phyloP scores from a whole-genome alignment of 2,329 filamentous ascomycete species.

The Xylaria arbuscula region DNA sequence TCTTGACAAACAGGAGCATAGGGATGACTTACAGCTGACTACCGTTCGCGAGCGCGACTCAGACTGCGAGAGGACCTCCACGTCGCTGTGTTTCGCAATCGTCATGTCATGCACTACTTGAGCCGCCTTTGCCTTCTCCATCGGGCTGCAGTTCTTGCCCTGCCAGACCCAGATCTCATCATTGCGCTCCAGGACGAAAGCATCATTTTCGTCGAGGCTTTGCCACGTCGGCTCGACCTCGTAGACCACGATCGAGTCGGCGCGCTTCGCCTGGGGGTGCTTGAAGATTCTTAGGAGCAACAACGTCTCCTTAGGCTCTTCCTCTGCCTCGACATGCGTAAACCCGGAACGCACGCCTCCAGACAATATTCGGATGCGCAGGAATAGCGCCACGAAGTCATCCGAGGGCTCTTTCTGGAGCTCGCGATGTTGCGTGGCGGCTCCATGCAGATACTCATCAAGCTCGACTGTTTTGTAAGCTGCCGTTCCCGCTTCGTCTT shows the following conservation, averaged over 20 bases:
- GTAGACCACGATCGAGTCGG: conserved; percentile 67
- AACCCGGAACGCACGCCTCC: conserved; percentile 73
- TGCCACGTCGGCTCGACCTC: conserved; percentile 71
- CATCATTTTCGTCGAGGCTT: conserved; percentile 73
- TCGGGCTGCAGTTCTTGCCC: conserved; percentile 71
- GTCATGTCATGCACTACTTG: conserved; percentile 75
- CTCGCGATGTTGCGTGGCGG: conserved; percentile 73
- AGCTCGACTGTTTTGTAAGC: conserved; percentile 78
- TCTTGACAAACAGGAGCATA: not conserved
- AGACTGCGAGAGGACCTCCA: conserved; percentile 72
- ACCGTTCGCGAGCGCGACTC: conserved; percentile 67
- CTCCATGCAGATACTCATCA: conserved; percentile 72
- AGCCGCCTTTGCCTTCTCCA: conserved; percentile 76
- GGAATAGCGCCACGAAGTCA: conserved; percentile 70
- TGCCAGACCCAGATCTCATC: conserved; percentile 78
- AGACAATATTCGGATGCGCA: conserved; percentile 66
- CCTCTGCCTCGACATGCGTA: conserved; percentile 66
- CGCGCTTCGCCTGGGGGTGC: conserved; percentile 60
- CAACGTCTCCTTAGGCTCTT: conserved; percentile 55
- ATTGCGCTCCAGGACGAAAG: conserved; percentile 71
- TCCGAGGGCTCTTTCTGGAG: conserved; percentile 68
- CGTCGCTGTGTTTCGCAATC: conserved; percentile 70
- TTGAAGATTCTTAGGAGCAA: conserved; percentile 73
- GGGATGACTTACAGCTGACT: conserved; percentile 53
- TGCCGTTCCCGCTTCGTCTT: conserved; percentile 75